Evolutionary conservation across 176 grass and related monocot genomes (phyloP).

Genomic region (Melocanna baccifera): DNA sequence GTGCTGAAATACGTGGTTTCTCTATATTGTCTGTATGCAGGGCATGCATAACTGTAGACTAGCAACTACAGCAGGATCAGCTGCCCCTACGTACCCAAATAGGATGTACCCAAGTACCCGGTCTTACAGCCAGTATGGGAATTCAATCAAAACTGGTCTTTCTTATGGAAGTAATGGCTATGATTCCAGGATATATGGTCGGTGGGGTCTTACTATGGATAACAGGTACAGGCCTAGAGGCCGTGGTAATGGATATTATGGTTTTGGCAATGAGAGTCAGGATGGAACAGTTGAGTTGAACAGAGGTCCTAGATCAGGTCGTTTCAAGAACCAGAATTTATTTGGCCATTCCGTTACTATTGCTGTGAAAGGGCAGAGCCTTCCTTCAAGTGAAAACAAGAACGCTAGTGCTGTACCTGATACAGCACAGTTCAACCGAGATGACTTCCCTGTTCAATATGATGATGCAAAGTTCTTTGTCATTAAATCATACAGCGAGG

Average conservation of each 20-base stretch:
- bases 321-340: conserved; percentile 74
- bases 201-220: conserved; percentile 53
- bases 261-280: conserved; percentile 69
- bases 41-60: conserved; percentile 40
- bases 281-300: conserved; percentile 85
- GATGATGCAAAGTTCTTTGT: conserved; percentile 86
- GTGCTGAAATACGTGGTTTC: not conserved
- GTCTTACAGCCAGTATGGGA: conserved; percentile 63
- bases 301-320: conserved; percentile 78
- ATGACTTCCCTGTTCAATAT: conserved; percentile 69
- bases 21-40: conserved; percentile 35
- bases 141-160: conserved; percentile 51
- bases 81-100: conserved; percentile 50
- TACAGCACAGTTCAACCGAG: conserved; percentile 61
- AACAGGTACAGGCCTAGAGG: conserved; percentile 74
- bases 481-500: conserved; percentile 92
- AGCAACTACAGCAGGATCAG: conserved; percentile 50
- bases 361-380: conserved; percentile 61
- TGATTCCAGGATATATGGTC: conserved; percentile 66
- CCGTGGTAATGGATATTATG: conserved; percentile 57
- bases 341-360: conserved; percentile 62
- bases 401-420: conserved; percentile 47
- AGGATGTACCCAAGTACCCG: conserved; percentile 70
- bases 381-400: conserved; percentile 55
- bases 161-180: conserved; percentile 59